Conservation (phyloP, 2,329 filamentous ascomycete genomes). For the Pseudocercospora cruenta region DNA sequence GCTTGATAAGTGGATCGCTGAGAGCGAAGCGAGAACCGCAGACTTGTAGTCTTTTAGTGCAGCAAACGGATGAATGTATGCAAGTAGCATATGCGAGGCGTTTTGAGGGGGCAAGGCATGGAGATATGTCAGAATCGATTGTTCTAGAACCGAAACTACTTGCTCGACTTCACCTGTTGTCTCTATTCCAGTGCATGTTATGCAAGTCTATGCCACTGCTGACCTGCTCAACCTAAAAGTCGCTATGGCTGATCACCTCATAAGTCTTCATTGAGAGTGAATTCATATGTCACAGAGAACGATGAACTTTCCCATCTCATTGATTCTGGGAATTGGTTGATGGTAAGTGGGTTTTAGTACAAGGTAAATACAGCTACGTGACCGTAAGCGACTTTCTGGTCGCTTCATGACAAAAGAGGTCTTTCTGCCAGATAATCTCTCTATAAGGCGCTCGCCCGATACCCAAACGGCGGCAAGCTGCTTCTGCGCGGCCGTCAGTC, state of each 20-base stretch:
- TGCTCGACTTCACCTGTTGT: background rate
- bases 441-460: background rate
- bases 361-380: background rate
- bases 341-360: background rate
- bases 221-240: background rate
- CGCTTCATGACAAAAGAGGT: background rate
- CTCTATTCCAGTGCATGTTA: no score
- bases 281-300: background rate
- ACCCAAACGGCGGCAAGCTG: background rate
- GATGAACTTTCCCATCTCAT: background rate
- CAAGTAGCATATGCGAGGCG: background rate
- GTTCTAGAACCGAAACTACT: background rate
- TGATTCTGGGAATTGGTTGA: background rate
- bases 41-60: slow-evolving; percentile 16
- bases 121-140: background rate
- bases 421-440: background rate
- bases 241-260: background rate
- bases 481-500: background rate
- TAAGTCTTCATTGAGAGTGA: background rate
- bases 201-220: background rate
- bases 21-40: slow-evolving; percentile 51
- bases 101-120: background rate
- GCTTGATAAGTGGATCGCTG: slow-evolving; percentile 52
- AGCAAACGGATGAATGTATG: background rate
- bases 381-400: background rate